Percentiles rank a stretch among this genome's conserved stretches.
phyloP scores from a whole-genome alignment of 2,329 filamentous ascomycete species.

The Ceratocystis destructans region DNA sequence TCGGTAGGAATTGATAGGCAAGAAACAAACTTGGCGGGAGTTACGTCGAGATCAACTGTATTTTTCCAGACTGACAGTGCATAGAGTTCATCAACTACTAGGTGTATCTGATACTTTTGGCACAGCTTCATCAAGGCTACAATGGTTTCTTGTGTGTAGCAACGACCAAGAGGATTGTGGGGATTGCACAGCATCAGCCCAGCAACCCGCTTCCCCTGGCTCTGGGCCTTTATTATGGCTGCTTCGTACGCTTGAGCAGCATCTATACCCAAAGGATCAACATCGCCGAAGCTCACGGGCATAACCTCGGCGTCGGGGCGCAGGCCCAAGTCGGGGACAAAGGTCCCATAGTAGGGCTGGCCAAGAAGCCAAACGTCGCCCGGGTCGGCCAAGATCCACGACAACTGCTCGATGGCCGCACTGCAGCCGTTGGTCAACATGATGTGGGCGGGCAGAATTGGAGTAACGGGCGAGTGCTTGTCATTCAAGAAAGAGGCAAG shows the following conservation, averaged over 20 bases:
- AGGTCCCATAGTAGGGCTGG: constrained; percentile 36
- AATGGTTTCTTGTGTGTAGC: constrained; percentile 31
- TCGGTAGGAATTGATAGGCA: constrained; percentile 31
- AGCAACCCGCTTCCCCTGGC: constrained; percentile 30
- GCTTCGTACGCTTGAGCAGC: constrained; percentile 34
- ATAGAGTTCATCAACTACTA: constrained; percentile 39
- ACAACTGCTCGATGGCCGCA: constrained; percentile 30
- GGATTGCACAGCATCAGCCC: constrained; percentile 39
- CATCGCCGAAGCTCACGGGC: constrained; percentile 31
- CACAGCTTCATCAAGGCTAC: constrained; percentile 35
- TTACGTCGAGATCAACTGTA: constrained; percentile 23
- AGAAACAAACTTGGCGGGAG: constrained; percentile 31
- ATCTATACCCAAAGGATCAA: constrained; percentile 31
- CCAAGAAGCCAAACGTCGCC: constrained; percentile 32
- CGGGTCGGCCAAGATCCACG: constrained; percentile 30
- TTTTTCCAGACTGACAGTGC: constrained; percentile 39
- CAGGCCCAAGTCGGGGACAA: constrained; percentile 32
- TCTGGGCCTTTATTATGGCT: constrained; percentile 29
- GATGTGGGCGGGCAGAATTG: constrained; percentile 27
- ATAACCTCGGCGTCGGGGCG: constrained; percentile 32
- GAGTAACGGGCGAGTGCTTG: constrained; percentile 24
- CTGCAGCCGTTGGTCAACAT: constrained; percentile 31
- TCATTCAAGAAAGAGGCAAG: constrained; percentile 28
- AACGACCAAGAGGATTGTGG: constrained; percentile 39
- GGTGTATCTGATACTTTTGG: constrained; percentile 34